Conservation (phyloP, 129 eudicot genomes). For the Lactuca sativa region DNA sequence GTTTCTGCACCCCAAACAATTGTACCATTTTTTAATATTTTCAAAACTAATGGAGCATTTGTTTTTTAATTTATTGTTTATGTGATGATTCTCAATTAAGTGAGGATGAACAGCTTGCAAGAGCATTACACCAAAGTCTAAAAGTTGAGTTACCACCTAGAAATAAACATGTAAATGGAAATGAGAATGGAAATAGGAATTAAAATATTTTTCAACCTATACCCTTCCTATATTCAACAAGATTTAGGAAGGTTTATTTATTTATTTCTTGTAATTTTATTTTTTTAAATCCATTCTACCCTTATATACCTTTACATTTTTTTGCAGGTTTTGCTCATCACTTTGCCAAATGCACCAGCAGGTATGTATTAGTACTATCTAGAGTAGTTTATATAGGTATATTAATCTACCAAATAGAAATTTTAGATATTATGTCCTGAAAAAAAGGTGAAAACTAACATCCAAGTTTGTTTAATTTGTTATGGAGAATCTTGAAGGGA, state of each 20-base stretch:
- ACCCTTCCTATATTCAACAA: conserved; percentile 59
- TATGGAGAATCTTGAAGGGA: too few species aligned
- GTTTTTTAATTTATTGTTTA: conserved; percentile 17
- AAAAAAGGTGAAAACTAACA: too few species aligned
- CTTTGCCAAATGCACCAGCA: too few species aligned
- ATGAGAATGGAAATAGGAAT: conserved; percentile 32
- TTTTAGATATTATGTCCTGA: too few species aligned
- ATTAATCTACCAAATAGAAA: too few species aligned
- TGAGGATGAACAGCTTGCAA: conserved; percentile 90
- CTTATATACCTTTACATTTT: too few species aligned
- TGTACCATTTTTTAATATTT: too few species aligned
- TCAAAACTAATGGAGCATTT: background rate
- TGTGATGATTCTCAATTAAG: conserved; percentile 64
- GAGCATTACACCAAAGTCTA: conserved; percentile 89
- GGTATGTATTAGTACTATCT: too few species aligned
- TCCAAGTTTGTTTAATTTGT: too few species aligned
- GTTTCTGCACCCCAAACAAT: too few species aligned
- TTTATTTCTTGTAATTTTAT: background rate
- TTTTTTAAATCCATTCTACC: background rate
- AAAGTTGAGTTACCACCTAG: conserved; percentile 61
- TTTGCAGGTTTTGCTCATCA: too few species aligned
- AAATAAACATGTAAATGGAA: conserved; percentile 20
- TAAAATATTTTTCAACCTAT: conserved; percentile 69
- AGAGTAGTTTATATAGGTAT: too few species aligned
- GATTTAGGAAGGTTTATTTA: conserved; percentile 54